Conservation (phyloP, 148 eudicot genomes). For the Rhododendron williamsianum region DNA sequence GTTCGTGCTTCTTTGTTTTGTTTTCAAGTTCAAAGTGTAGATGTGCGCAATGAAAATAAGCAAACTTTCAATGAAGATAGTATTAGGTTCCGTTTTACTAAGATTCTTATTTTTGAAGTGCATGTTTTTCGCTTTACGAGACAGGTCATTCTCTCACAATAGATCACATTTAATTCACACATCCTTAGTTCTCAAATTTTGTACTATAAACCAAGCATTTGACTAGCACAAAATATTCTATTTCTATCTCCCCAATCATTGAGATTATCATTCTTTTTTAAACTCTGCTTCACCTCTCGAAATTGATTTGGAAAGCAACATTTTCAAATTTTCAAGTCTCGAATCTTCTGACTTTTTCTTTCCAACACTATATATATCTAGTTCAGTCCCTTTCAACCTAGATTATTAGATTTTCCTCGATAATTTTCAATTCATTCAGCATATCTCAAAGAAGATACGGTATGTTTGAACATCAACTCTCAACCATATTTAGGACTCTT, state of each 20-base stretch:
- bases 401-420: background rate
- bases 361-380: background rate
- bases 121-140: too few species aligned
- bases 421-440: background rate
- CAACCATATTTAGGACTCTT: background rate
- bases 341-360: background rate
- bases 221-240: background rate
- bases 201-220: too few species aligned
- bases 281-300: background rate
- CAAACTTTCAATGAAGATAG: too few species aligned
- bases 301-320: background rate
- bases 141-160: too few species aligned
- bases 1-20: too few species aligned
- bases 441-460: background rate
- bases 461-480: background rate
- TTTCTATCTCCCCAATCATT: background rate
- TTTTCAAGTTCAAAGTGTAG: too few species aligned
- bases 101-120: too few species aligned
- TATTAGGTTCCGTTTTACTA: fast-evolving
- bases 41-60: too few species aligned
- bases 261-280: background rate
- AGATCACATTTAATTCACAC: too few species aligned
- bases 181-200: too few species aligned
- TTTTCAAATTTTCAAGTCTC: background rate
- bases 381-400: background rate